Conservation (phyloP, 345 rosid genomes). For the Pelargonium nanum region DNA sequence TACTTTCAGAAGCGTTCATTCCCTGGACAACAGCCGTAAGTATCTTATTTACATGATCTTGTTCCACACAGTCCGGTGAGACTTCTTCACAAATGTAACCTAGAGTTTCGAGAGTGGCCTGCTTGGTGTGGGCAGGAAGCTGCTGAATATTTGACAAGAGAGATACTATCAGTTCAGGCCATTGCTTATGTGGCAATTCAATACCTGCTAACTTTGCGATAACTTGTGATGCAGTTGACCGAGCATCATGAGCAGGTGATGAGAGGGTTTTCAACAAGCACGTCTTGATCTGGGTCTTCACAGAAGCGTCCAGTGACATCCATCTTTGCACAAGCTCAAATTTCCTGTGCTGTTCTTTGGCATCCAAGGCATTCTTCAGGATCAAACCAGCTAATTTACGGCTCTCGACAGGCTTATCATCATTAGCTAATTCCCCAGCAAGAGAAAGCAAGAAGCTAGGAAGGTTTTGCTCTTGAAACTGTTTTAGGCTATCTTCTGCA, state of each 20-base stretch:
- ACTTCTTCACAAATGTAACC: constrained; percentile 74
- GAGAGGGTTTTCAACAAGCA: constrained; percentile 31
- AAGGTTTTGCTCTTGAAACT: constrained; percentile 38
- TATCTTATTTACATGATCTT: constrained; percentile 69
- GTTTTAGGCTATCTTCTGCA: constrained; percentile 36
- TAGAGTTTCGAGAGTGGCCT: constrained; percentile 69
- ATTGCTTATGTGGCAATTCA: constrained; percentile 69
- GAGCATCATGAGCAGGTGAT: constrained; percentile 31
- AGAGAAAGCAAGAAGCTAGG: constrained; percentile 33
- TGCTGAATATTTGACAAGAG: constrained; percentile 60
- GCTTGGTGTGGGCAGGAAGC: constrained; percentile 53
- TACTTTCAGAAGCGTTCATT: constrained; percentile 18
- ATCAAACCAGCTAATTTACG: constrained; percentile 40
- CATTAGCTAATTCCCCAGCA: constrained; percentile 33
- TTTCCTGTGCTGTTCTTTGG: constrained; percentile 39
- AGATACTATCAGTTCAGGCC: constrained; percentile 63
- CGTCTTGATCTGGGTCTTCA: constrained; percentile 26
- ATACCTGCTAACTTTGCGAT: constrained; percentile 53
- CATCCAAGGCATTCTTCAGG: constrained; percentile 40
- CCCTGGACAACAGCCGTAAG: constrained; percentile 58
- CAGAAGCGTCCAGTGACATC: constrained; percentile 26
- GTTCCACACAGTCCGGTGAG: constrained; percentile 59
- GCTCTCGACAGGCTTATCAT: constrained; percentile 40
- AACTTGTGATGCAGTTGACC: constrained; percentile 36
- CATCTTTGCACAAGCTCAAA: constrained; percentile 36